Evolutionary conservation across 2,329 filamentous ascomycete species (phyloP).

Genomic region (Gremmenia infestans): DNA sequence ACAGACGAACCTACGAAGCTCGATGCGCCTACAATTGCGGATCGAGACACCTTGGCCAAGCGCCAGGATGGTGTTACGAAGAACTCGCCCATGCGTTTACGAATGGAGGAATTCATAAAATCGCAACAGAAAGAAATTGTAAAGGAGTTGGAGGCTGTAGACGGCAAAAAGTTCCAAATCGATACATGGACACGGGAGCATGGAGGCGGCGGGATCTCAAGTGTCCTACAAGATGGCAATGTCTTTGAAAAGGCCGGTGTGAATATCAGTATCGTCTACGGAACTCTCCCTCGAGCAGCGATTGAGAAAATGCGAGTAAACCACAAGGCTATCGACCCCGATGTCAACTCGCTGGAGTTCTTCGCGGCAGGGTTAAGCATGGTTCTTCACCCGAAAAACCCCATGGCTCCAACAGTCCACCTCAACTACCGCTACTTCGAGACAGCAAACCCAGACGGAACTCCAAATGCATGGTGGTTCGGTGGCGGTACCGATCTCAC

Average conservation of each 20-base stretch:
- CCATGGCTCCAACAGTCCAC: constrained; percentile 95
- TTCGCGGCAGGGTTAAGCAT: constrained; percentile 92
- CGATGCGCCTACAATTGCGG: constrained; percentile 70
- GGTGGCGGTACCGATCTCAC: constrained; percentile 93
- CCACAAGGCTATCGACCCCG: constrained; percentile 80
- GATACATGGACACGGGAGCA: constrained; percentile 86
- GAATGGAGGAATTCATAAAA: constrained; percentile 96
- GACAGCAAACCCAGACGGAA: constrained; percentile 79
- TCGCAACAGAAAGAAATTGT: constrained; percentile 88
- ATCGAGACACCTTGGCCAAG: constrained; percentile 77
- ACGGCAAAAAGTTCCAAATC: constrained; percentile 73
- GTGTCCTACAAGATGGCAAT: constrained; percentile 91
- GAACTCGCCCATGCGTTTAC: constrained; percentile 88
- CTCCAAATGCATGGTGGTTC: constrained; percentile 92
- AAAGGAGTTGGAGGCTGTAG: constrained; percentile 72
- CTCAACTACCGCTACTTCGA: constrained; percentile 99
- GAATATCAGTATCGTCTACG: constrained; percentile 92
- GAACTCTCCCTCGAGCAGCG: constrained; percentile 77
- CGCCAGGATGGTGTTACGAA: constrained; percentile 69
- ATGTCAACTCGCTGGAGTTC: constrained; percentile 82
- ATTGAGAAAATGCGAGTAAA: constrained; percentile 92
- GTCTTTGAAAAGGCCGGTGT: constrained; percentile 98
- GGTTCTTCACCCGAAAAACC: constrained; percentile 89
- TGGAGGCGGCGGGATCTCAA: constrained; percentile 89
- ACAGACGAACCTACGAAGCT: constrained; percentile 36